Evolutionary conservation across 1,284 basidiomycete species (phyloP).

Genomic region (Cryptococcus sp.): DNA sequence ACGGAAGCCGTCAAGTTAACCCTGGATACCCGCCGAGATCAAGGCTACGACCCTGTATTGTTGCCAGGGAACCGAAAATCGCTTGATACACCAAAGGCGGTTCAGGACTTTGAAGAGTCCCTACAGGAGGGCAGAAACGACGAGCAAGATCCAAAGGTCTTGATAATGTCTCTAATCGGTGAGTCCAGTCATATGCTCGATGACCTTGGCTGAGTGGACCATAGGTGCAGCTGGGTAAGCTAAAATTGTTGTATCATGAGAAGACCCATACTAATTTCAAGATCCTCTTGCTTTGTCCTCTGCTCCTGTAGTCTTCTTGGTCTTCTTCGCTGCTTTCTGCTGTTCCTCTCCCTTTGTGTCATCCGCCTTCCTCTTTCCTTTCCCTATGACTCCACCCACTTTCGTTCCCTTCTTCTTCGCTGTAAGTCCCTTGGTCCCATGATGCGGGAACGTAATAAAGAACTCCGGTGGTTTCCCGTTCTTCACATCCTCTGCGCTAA

Average conservation of each 20-base stretch:
- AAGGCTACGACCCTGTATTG: conserved; percentile 18
- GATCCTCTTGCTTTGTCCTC: background rate
- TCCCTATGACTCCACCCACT: background rate
- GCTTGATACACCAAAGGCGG: conserved; percentile 12
- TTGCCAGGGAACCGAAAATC: conserved; percentile 5
- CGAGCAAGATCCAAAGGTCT: conserved; percentile 10
- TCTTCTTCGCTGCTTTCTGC: background rate
- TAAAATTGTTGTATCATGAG: background rate
- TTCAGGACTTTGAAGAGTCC: conserved; percentile 8
- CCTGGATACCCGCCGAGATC: conserved; percentile 12
- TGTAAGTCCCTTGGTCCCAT: background rate
- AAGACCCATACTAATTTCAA: background rate
- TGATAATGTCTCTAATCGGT: conserved; percentile 23
- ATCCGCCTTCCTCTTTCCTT: conserved; percentile 3
- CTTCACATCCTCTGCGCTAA: conserved; percentile 18
- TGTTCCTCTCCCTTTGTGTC: conserved; percentile 1
- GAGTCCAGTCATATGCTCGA: background rate
- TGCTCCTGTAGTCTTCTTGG: background rate
- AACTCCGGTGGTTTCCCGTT: conserved; percentile 18
- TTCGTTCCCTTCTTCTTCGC: background rate
- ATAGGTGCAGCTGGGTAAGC: conserved; percentile 21
- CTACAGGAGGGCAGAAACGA: conserved; percentile 1
- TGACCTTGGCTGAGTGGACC: background rate
- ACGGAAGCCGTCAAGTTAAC: conserved; percentile 11
- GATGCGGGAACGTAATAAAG: conserved; percentile 14